Base-by-base conservation (phyloP, 2,329 filamentous ascomycete species). In the Fusarium buharicum region DNA sequence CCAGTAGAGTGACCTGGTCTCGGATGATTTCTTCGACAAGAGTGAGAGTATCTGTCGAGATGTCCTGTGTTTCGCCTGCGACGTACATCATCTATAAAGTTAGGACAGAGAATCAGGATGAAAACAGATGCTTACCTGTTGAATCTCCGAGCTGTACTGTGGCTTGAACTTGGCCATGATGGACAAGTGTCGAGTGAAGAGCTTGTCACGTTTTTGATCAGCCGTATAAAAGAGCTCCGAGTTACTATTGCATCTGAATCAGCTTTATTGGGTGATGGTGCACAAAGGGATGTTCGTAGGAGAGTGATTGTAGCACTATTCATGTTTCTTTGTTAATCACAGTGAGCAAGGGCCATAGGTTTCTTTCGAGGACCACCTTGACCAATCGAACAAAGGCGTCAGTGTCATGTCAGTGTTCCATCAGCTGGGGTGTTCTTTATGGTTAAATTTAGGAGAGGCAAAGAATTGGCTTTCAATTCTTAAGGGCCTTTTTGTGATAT, bases 11-110 rank as follows among this genome's bases (percentile, higher is more conserved):
- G 17, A 98, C 93, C 77, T 99, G 95, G 71, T 96, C 91, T 48
- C 94, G 90, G 6, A 98, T 93, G 69, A 98, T 97, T 68, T 95
- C 91, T 75, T 99, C 95, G 62, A 99, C 96, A 69, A 98, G 89
- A 39, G 90, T 89, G 1, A 94, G 97, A 0, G 94, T 97, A 73
- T 98, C 94, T 16, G 89, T 79, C 1, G 92, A 90, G 4, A 60
- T 36, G 2, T 59, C 53, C 6, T 54, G 47, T 4, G 50, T 59
- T 37, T 67, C 64, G 1, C 64, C 64, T 3, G 56, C 60, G 14
- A 62, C 49, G 20, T 51, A 67, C 64, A 67, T 65, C 64, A 67
- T 67, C 64, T 67, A 2, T 2, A 10, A 6, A 16, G 0, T 43
- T 7, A 49, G 13, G 10, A 6, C 11, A 9, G n/a, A 2, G 7